Base-by-base conservation (phyloP, 768 basidiomycete genomes). In the Podaxis pistillaris region DNA sequence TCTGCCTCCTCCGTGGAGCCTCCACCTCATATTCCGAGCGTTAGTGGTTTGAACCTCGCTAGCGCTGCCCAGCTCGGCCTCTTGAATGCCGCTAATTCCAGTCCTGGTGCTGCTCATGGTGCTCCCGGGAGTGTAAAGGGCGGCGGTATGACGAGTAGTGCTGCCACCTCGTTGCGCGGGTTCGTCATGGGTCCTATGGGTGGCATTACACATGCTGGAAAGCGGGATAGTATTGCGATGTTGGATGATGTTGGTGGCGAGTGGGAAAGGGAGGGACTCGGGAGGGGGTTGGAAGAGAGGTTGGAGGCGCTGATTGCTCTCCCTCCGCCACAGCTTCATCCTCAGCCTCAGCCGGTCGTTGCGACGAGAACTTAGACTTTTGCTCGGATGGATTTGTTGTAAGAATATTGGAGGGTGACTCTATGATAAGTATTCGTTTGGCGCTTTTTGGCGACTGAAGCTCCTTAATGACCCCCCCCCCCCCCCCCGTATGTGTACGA, bases 221-320 rank as follows among this genome's bases (percentile, higher is more conserved):
- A 70, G 57, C 47, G 73, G 57, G 82, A 79, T 62, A 79, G 76
- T 22, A 72, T 80, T 38, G 76, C 74, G 7, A 62, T 86, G 66
- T 67, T 85, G 52, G 88, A 88, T 67, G 88, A 89, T 50, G 75
- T 83, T 0, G 91, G 91, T 8, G 91, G 93, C 0, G 94, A 95
- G 74, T 96, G 92, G 93, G 90, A 92, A 65, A 77, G 93, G 1
- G 90, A 93, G 67, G 93, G 93, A 0, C 72, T 96, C 26, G 93
- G 94, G 0, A 83, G 77, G 63, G 93, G 94, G 0, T 73, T 96
- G 54, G 94, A 91, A 73, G 93, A 94, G 77, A 77, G 93, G 60
- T 72, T 96, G 58, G 93, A 94, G 68, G 63, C 61, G 13, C 15
- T 56, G 33, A 62, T 47, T 24, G 41, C 38, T 41, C 3, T 57